Base-by-base conservation (phyloP, 2,329 filamentous ascomycete genomes). In the Pyricularia pennisetigena region DNA sequence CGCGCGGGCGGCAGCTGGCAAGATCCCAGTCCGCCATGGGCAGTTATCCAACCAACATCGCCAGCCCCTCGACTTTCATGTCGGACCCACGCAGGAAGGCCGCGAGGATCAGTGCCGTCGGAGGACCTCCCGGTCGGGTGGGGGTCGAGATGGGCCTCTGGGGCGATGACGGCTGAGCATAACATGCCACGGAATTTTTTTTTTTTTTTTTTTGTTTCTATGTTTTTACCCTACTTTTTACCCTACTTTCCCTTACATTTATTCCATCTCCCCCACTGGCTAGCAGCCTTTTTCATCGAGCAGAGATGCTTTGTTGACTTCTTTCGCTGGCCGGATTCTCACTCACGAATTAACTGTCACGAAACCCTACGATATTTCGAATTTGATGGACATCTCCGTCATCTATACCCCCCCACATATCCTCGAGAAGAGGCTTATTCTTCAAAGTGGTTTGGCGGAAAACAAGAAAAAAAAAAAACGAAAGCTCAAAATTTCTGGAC, bases 41-140 rank as follows among this genome's bases (percentile, higher is more conserved):
- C 63, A 23, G n/a, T 16, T 23, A 64, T 49, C 41, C 62, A 12
- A 16, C 28, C 28, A 32, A 32, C 24, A 63, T n/a, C 16, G 20
- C 62, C 6, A 30, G 62, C 62, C 70, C 71, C 23, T 71, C 72
- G 16, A 63, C 70, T 54, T 70, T 71, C 29, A 68, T 71, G 57
- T 69, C 74, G 24, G 72, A 74, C 65, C 74, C 72, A 32, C 72
- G 73, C n/a, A 79, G 76, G 70, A 76, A 76, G 69, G 74, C 75
- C 20, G 73, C 77, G 20, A 72, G 77, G 63, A 73, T 79, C 70
- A 79, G 77, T 62, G 77, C 77, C 2, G 77, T 79, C n/a, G 77
- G 77, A 12, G 41, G 41, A 26, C 24, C 41, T 2, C 28, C 41
- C 12, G n/a, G 29, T 1, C 64, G 65, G 29, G 70, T 72, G 3